Percentiles rank a stretch among this genome's conserved stretches.
Conservation (phyloP, 2,329 filamentous ascomycete genomes). For the Chrysoporthe puriensis region DNA sequence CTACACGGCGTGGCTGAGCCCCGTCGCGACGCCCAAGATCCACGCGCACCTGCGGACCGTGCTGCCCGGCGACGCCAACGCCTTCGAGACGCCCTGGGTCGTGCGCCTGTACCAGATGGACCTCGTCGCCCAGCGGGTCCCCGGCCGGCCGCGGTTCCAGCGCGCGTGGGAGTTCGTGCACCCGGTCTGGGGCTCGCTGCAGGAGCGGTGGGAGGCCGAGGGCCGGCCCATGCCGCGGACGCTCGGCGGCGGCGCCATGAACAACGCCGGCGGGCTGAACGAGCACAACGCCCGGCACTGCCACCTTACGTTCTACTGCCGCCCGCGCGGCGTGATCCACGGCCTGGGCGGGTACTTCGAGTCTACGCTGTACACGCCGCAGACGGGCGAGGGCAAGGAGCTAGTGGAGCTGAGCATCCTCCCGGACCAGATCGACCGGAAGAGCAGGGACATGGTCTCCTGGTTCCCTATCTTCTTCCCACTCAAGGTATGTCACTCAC, state of each 20-base stretch:
- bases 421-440: constrained; percentile 86
- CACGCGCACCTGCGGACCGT: constrained; percentile 78
- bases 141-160: constrained; percentile 67
- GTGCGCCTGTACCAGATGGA: constrained; percentile 90
- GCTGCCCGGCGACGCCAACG: constrained; percentile 63
- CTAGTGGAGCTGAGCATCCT: constrained; percentile 89
- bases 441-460: constrained; percentile 97
- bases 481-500: constrained; percentile 68
- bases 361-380: constrained; percentile 80
- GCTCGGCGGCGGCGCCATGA: constrained; percentile 73
- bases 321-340: constrained; percentile 81
- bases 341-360: constrained; percentile 96
- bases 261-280: constrained; percentile 79
- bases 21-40: constrained; percentile 84
- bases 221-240: constrained; percentile 62
- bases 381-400: constrained; percentile 43
- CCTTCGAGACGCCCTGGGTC: constrained; percentile 91
- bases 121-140: constrained; percentile 71
- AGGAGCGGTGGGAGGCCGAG: constrained; percentile 39
- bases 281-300: constrained; percentile 88
- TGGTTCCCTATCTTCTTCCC: constrained; percentile 99
- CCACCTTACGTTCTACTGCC: constrained; percentile 76
- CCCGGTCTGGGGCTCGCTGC: constrained; percentile 59
- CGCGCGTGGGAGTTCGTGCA: constrained; percentile 81
- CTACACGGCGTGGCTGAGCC: constrained; percentile 93